phyloP scores from a whole-genome alignment of 164 flowering plant species.

The Dillenia turbinata region DNA sequence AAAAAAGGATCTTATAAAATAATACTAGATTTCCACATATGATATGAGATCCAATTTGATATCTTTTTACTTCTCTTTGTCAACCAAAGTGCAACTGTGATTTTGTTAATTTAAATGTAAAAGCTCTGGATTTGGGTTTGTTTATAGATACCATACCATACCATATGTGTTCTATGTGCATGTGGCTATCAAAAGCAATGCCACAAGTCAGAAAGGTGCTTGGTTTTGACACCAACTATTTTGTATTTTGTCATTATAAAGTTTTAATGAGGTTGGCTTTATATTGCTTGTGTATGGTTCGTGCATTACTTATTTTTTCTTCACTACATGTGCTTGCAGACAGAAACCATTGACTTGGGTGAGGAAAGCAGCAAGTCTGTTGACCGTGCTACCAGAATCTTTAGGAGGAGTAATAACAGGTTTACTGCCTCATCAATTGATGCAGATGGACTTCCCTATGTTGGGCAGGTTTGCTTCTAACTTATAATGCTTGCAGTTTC shows the following conservation, averaged over 20 bases:
- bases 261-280: not conserved
- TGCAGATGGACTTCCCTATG: constrained; percentile 85
- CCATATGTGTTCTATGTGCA: too few relatives aligned
- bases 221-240: not conserved
- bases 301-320: not conserved
- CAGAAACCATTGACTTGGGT: constrained; percentile 74
- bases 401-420: constrained; percentile 52
- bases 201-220: too few relatives aligned
- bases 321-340: constrained; percentile 33
- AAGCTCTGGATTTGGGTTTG: too few relatives aligned
- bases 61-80: too few relatives aligned
- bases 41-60: too few relatives aligned
- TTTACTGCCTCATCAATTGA: constrained; percentile 45
- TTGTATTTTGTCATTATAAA: not conserved
- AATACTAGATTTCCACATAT: too few relatives aligned
- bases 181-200: too few relatives aligned
- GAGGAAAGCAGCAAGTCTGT: constrained; percentile 31
- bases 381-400: constrained; percentile 31
- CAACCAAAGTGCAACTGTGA: too few relatives aligned
- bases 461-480: constrained; percentile 75
- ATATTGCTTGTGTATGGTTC: not conserved
- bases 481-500: not conserved
- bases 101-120: too few relatives aligned
- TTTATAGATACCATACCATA: too few relatives aligned
- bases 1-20: too few relatives aligned